Percentiles rank a stretch among this genome's conserved stretches.
Conservation (phyloP, 164 flowering plant species). For the Liquidambar formosana region DNA sequence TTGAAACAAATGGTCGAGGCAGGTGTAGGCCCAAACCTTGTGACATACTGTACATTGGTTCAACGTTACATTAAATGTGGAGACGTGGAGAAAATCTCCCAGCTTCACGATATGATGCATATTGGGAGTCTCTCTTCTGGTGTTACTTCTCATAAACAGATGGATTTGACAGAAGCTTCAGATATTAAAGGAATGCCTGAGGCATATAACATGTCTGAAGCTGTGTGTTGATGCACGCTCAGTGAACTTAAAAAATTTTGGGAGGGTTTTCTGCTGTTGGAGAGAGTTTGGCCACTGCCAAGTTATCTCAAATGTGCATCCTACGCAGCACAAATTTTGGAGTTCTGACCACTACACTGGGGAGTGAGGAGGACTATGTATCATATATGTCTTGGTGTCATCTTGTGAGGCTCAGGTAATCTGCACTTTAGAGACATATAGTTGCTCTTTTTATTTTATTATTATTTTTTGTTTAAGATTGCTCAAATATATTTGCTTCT, state of each 20-base stretch:
- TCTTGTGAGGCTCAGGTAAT: slow-evolving; percentile 2
- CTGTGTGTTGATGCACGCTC: slow-evolving; percentile 22
- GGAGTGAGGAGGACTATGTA: background rate
- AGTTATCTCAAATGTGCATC: background rate
- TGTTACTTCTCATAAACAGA: slow-evolving; percentile 5
- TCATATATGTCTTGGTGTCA: background rate
- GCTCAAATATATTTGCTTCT: background rate
- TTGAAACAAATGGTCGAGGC: slow-evolving; percentile 42
- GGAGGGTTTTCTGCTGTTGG: background rate
- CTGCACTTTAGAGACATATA: background rate
- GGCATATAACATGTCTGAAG: slow-evolving; percentile 21
- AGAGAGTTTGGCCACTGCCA: background rate
- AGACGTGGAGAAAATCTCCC: slow-evolving; percentile 21
- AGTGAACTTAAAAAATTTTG: background rate
- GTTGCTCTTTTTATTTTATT: no score
- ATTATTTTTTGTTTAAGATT: background rate
- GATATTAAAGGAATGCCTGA: slow-evolving; percentile 8
- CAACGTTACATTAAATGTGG: slow-evolving; percentile 26
- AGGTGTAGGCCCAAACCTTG: slow-evolving; percentile 24
- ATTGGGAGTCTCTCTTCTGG: slow-evolving; percentile 15
- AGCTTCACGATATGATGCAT: slow-evolving; percentile 24
- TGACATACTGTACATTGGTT: slow-evolving; percentile 24
- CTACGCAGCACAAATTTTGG: background rate
- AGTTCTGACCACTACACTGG: background rate
- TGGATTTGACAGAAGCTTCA: slow-evolving; percentile 3